Base-by-base conservation (phyloP, 768 basidiomycete genomes). In the Chalciporus pseudorubinellus region DNA sequence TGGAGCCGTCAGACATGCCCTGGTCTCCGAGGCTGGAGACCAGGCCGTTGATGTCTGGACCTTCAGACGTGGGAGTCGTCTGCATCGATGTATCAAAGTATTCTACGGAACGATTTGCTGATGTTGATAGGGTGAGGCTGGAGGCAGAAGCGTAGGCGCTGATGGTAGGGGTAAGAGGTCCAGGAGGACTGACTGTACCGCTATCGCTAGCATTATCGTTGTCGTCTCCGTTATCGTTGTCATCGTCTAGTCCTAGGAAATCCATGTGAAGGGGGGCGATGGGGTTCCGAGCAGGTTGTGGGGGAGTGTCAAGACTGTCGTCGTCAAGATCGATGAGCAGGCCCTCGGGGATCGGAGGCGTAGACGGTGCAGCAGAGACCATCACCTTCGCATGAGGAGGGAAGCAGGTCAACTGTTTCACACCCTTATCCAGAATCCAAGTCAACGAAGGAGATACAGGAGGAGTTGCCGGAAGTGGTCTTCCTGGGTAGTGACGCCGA, bases 11-110 rank as follows among this genome's bases (percentile, higher is more conserved):
- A 29, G 72, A 66, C 42, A 60, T 67, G 6, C 59, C 63, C 31
- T 74, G 71, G 9, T 77, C 74, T 19, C 78, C 76, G n/a, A 87
- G 62, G 19, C 75, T 74, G 21, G 84, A 77, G 14, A 83, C 74
- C 20, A 88, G 70, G 11, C 84, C 66, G 61, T 84, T 84, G 45
- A 91, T 72, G 60, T 88, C 86, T 16, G 85, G 83, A 51, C 77
- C 66, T 29, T 62, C 62, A 11, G 59, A 63, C 53, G 51, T 59
- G 22, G 62, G 66, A 6, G 72, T 70, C 26, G 66, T 68, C 46
- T 60, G 60, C 59, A 57, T 57, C 34, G 66, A 57, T 20, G 65
- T 57, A 18, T 64, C 56, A 55, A 65, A 65, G 50, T 47, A 65
- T 48, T 65, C 63, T 4, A 64, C 63, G 0, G 65, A 65, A 24